These are phyloP conservation scores for Biscogniauxia sp. DNA, from an alignment of 2,329 filamentous ascomycete genomes.

Conservation along the genomic window DNA sequence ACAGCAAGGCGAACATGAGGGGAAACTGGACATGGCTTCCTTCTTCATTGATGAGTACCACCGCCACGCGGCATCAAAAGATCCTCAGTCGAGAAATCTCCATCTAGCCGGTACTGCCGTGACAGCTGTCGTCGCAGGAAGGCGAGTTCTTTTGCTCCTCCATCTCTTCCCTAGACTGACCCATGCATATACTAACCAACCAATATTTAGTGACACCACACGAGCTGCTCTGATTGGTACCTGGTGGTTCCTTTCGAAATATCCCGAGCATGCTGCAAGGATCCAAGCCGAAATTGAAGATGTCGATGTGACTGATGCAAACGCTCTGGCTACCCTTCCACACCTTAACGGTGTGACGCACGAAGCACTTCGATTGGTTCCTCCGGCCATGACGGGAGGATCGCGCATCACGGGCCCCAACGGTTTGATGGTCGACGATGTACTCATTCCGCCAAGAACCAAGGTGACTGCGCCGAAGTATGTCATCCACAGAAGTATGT, in stretches of 20 bases:
- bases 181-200: background rate
- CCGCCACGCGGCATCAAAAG: slow-evolving; percentile 7
- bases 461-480: slow-evolving; percentile 20
- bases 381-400: slow-evolving; percentile 16
- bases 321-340: slow-evolving; percentile 11
- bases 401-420: slow-evolving; percentile 16
- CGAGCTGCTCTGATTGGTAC: slow-evolving; percentile 15
- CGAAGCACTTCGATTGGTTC: slow-evolving; percentile 15
- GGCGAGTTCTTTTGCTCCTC: slow-evolving; percentile 11
- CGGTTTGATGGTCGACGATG: slow-evolving; percentile 12
- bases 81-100: slow-evolving; percentile 11
- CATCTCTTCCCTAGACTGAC: background rate
- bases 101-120: slow-evolving; percentile 16
- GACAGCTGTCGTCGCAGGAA: slow-evolving; percentile 23
- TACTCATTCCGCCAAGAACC: slow-evolving; percentile 14
- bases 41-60: slow-evolving; percentile 21
- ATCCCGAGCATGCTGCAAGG: slow-evolving; percentile 14
- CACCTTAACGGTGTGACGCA: slow-evolving; percentile 20
- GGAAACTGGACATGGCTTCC: slow-evolving; percentile 14
- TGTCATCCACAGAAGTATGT: slow-evolving; percentile 21
- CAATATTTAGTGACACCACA: slow-evolving; percentile 16
- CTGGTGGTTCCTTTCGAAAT: slow-evolving; percentile 18
- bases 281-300: slow-evolving; percentile 11
- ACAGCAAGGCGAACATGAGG: slow-evolving; percentile 13
- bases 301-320: slow-evolving; percentile 10